A percentile compares a stretch with the other conserved stretches of the same genome.
Evolutionary conservation across 176 grass and related monocot species (phyloP).

Genomic region (Avena atlantica): DNA sequence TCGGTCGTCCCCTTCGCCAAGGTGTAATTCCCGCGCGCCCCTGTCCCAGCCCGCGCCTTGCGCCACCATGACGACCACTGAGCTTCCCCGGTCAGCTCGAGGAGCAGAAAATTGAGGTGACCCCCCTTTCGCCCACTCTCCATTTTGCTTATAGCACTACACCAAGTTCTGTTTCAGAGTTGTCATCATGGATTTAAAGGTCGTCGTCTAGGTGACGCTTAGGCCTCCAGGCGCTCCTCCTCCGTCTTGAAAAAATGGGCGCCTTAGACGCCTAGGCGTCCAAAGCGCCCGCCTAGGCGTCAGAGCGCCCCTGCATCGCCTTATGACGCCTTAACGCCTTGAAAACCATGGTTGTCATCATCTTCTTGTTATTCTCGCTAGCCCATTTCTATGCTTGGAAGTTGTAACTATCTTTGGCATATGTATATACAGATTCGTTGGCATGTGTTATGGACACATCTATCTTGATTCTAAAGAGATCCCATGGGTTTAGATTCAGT

Average conservation of each 20-base stretch:
- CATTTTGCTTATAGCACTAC: background rate
- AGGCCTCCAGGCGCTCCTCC: too few species aligned
- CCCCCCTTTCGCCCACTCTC: background rate
- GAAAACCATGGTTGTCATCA: background rate
- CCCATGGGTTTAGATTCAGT: too few species aligned
- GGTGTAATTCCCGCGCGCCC: background rate
- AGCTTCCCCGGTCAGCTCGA: background rate
- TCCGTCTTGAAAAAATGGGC: too few species aligned
- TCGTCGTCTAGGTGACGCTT: too few species aligned
- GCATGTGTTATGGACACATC: slow-evolving; percentile 18
- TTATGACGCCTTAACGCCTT: too few species aligned
- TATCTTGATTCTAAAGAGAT: background rate
- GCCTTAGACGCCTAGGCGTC: too few species aligned
- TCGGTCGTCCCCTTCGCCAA: background rate
- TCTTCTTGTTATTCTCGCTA: background rate
- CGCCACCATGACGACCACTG: background rate
- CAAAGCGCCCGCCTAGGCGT: too few species aligned
- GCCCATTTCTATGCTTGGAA: slow-evolving; percentile 20
- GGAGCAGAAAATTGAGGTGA: background rate
- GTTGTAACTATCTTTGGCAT: slow-evolving; percentile 44
- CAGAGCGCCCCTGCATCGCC: too few species aligned
- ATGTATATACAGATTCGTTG: slow-evolving; percentile 44
- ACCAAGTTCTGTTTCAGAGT: background rate
- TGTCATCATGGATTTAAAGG: background rate
- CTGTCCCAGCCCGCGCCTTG: too few species aligned